Conservation (phyloP, 352 stramenopile genomes). For the Globisporangium cylindrosporum region DNA sequence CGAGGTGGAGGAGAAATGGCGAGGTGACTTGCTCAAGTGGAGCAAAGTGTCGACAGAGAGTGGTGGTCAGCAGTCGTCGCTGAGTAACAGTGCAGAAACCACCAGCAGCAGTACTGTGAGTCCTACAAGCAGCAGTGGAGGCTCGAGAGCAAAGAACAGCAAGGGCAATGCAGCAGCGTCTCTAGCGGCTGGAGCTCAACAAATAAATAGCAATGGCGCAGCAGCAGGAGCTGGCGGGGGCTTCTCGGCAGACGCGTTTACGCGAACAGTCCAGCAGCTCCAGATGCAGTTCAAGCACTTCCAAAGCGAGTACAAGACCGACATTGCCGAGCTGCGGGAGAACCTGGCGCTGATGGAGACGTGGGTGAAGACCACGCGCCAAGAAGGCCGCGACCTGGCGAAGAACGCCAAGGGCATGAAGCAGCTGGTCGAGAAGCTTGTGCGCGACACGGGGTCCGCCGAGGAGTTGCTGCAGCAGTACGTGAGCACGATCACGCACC, state of each 20-base stretch:
- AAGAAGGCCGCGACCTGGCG: constrained; percentile 42
- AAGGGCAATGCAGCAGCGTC: neutral
- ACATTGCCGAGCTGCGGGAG: constrained; percentile 33
- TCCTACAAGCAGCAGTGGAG: constrained; percentile 5
- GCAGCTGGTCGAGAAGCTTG: constrained; percentile 71
- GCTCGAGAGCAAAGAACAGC: constrained; percentile 11
- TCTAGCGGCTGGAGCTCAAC: neutral
- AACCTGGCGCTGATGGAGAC: constrained; percentile 41
- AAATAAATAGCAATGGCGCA: neutral
- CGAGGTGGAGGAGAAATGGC: constrained; percentile 29
- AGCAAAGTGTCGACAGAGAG: constrained; percentile 20
- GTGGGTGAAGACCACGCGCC: constrained; percentile 32
- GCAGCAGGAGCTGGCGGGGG: too few relatives aligned
- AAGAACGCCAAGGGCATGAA: constrained; percentile 62
- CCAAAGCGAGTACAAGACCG: constrained; percentile 33
- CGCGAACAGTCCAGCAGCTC: constrained; percentile 30
- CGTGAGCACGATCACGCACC: constrained; percentile 81
- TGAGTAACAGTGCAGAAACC: constrained; percentile 1
- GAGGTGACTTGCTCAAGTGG: constrained; percentile 27
- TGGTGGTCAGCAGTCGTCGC: neutral
- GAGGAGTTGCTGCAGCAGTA: constrained; percentile 79
- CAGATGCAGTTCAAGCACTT: constrained; percentile 38
- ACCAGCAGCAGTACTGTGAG: constrained; percentile 7
- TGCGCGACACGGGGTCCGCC: constrained; percentile 65
- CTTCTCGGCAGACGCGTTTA: constrained; percentile 10